Base-by-base conservation (phyloP, 2,329 filamentous ascomycete genomes). In the Harringtonia lauricola region DNA sequence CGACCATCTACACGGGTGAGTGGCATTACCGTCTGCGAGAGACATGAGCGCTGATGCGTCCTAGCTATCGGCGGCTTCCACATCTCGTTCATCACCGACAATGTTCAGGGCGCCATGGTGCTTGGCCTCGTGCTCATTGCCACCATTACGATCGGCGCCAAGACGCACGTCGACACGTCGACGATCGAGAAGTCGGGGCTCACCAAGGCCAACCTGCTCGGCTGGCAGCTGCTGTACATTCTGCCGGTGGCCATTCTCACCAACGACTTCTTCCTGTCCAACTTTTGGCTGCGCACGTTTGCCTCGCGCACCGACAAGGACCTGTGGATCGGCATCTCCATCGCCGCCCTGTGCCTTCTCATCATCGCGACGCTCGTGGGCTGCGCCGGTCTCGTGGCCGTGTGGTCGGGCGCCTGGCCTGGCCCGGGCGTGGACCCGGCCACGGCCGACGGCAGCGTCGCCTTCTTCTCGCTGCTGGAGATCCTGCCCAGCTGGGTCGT, bases 161-260 rank as follows among this genome's bases (percentile, higher is more conserved):
- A 86, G 61, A 83, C 81, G 6, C 65, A 86, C 26, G 83, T 92
- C 50, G 74, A 89, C 56, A 74, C 69, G 26, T 72, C 71, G 31
- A 68, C 86, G 13, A 78, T 92, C 53, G 75, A 76, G 1, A 64
- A 75, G 6, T 88, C 84, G 0, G 79, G 79, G 9, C 72, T 86
- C 22, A 74, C 82, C n/a, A 68, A 86, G 36, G 54, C 80, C 6
- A 83, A 66, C 45, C 70, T 87, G 2, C 70, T 92, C 1, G 86
- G 86, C 44, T 92, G 86, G 84, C 86, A 92, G 61, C 74, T 92
- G 14, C 67, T 92, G 30, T 92, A 90, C 64, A 90, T 92, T 51
- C 71, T 92, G 2, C 84, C 86, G 0, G 74, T 92, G 7, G 86
- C 86, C 36, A 75, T 92, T 50, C 58, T 89, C 44, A 89, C 85